Conservation (phyloP, 768 basidiomycete genomes). For the Suillus fuscotomentosus region DNA sequence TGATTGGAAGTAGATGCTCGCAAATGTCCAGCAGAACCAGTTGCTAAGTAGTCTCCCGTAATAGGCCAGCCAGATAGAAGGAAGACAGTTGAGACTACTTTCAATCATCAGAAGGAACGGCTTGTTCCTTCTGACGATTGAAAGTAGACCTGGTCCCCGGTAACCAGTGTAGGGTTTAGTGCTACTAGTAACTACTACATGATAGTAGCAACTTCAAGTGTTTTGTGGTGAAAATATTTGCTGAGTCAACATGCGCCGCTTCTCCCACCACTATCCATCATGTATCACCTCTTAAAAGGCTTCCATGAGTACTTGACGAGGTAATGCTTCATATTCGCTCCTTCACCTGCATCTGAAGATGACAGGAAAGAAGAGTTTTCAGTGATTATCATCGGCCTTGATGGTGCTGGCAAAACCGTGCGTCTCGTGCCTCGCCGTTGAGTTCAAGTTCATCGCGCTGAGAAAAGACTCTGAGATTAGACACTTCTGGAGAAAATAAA, state of each 20-base stretch:
- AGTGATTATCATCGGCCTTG: conserved; percentile 91
- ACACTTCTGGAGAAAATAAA: conserved; percentile 93
- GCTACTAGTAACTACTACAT: too few species aligned
- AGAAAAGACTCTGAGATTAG: conserved; percentile 33
- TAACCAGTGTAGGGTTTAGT: not conserved
- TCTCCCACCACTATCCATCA: conserved; percentile 46
- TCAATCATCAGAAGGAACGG: too few species aligned
- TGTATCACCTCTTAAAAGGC: conserved; percentile 95
- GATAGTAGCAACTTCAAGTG: too few species aligned
- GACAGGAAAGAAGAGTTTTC: conserved; percentile 86
- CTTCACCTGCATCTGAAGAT: conserved; percentile 8
- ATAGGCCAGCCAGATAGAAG: not conserved
- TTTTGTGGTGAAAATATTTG: not conserved
- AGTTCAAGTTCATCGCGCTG: conserved; percentile 4
- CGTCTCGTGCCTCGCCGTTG: conserved; percentile 11
- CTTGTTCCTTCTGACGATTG: not conserved
- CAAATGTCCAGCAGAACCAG: not conserved
- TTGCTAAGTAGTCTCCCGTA: not conserved
- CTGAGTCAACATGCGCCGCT: not conserved
- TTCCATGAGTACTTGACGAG: conserved; percentile 88
- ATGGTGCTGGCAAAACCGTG: conserved; percentile 91
- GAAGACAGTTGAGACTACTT: not conserved
- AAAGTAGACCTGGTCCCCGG: not conserved
- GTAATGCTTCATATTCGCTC: conserved; percentile 31
- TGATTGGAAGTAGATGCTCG: conserved; percentile 5